Evolutionary conservation across 495 filamentous ascomycete species (phyloP).

Genomic region (Aspergillus nidulans): DNA sequence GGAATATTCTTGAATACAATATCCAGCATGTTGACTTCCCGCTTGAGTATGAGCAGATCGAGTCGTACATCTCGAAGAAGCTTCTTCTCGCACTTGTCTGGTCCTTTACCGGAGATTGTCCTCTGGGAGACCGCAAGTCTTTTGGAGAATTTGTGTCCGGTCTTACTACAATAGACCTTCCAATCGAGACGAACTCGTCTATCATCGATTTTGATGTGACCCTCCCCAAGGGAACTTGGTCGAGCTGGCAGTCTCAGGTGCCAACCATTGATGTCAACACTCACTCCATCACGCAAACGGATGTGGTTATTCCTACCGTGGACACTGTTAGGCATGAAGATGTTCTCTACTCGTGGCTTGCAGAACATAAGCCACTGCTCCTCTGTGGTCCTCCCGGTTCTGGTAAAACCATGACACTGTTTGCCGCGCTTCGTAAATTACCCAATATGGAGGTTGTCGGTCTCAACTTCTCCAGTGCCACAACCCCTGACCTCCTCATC

Average conservation of each 20-base stretch:
- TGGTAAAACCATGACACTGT: constrained; percentile 99
- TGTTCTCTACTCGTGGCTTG: constrained; percentile 96
- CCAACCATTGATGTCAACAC: constrained; percentile 95
- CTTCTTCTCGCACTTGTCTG: constrained; percentile 85
- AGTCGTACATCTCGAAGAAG: constrained; percentile 88
- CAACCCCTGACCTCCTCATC: constrained; percentile 92
- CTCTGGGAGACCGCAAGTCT: constrained; percentile 75
- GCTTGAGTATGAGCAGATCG: constrained; percentile 80
- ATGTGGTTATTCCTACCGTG: constrained; percentile 94
- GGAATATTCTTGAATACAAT: constrained; percentile 93
- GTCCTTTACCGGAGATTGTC: constrained; percentile 94
- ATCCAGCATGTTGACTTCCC: constrained; percentile 90
- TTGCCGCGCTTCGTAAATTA: constrained; percentile 91
- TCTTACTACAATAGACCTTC: constrained; percentile 78
- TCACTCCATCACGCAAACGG: constrained; percentile 93
- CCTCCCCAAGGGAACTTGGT: constrained; percentile 82
- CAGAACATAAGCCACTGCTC: constrained; percentile 94
- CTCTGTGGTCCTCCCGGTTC: constrained; percentile 97
- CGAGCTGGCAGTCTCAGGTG: constrained; percentile 88
- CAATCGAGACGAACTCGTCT: constrained; percentile 67
- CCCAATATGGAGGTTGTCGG: constrained; percentile 99
- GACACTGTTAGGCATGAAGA: constrained; percentile 98
- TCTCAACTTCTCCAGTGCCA: constrained; percentile 98
- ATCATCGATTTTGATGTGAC: constrained; percentile 94
- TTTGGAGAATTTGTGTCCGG: constrained; percentile 81